These are phyloP conservation scores for Lepidium didymum DNA, from an alignment of 345 rosid genomes.

Conservation along the genomic window DNA sequence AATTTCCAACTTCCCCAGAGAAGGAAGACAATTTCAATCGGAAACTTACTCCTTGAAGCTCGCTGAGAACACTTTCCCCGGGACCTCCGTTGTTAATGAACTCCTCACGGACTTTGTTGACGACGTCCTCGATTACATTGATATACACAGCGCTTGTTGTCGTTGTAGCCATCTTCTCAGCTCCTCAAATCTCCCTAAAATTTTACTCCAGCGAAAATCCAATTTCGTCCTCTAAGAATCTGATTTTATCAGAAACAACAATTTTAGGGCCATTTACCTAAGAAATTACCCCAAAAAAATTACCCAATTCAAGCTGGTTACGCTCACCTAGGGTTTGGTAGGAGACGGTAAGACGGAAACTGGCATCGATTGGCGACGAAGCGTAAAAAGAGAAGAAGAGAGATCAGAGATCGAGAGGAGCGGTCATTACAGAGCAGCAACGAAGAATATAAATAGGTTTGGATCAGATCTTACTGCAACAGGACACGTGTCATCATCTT, in stretches of 20 bases:
- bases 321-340: conserved; percentile 18
- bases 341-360: neutral
- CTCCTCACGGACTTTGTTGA: conserved; percentile 89
- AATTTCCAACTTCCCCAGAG: neutral
- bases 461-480: conserved; percentile 61
- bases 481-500: conserved; percentile 63
- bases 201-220: neutral
- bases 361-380: conserved; percentile 20
- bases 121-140: conserved; percentile 86
- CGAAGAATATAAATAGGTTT: conserved; percentile 96
- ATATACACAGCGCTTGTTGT: conserved; percentile 76
- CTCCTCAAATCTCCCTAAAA: conserved; percentile 5
- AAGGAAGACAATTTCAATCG: neutral
- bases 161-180: conserved; percentile 46
- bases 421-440: conserved; percentile 61
- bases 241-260: neutral
- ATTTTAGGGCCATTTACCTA: neutral
- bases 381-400: conserved; percentile 16
- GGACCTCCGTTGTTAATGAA: conserved; percentile 77
- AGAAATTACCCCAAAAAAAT: neutral
- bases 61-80: conserved; percentile 74
- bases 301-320: neutral
- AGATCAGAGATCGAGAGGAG: conserved; percentile 24
- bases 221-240: neutral
- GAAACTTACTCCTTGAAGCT: conserved; percentile 80